Percentiles rank a stretch among this genome's conserved stretches.
Evolutionary conservation across 139 green algal species (phyloP).

Genomic region (Volvox reticuliferus): DNA sequence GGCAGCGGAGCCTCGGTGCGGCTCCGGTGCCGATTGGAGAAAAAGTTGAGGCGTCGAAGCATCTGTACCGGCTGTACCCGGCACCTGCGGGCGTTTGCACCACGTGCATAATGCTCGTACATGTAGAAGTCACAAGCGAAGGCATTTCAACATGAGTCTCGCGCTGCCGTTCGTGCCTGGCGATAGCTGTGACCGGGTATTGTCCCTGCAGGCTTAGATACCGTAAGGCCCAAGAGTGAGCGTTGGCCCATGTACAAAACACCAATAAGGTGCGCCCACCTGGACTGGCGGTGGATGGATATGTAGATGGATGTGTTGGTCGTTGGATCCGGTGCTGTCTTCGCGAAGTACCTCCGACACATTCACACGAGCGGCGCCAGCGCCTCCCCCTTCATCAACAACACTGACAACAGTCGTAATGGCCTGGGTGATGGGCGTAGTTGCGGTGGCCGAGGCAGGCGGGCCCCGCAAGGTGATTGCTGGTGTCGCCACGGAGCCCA

Average conservation of each 20-base stretch:
- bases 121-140: too few species aligned
- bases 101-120: too few species aligned
- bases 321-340: conserved; percentile 16
- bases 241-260: too few species aligned
- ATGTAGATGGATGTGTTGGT: conserved; percentile 50
- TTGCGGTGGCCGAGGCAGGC: neutral
- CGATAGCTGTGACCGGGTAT: too few species aligned
- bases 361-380: neutral
- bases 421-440: neutral
- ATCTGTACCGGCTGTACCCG: neutral
- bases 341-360: conserved; percentile 23
- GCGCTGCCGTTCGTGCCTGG: too few species aligned
- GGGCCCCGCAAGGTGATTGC: conserved; percentile 6
- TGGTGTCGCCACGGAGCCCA: neutral
- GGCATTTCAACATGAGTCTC: too few species aligned
- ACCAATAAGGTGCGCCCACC: neutral
- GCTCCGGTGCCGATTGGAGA: neutral
- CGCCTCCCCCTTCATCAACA: neutral
- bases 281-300: conserved; percentile 28
- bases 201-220: too few species aligned
- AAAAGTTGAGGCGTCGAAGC: conserved; percentile 36
- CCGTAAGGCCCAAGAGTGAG: too few species aligned
- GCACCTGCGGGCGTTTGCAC: neutral
- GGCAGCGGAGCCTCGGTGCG: neutral
- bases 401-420: neutral